A percentile compares a stretch with the other conserved stretches of the same genome.
Conservation (phyloP, 208 protist genomes). For the Naegleria lovaniensis region DNA sequence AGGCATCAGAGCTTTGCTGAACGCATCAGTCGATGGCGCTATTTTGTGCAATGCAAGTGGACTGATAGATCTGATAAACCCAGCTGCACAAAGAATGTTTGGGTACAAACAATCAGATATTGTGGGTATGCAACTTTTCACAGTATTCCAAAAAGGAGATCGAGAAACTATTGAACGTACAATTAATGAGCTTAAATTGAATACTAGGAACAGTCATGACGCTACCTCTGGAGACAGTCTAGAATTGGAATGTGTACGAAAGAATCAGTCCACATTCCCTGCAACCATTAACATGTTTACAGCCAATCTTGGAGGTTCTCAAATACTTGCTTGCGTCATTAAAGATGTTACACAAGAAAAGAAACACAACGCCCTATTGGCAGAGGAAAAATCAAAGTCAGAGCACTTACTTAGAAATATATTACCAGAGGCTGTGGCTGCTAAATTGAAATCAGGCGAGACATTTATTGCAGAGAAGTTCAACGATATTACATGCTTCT, state of each 20-base stretch:
- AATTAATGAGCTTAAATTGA: not conserved
- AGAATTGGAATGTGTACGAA: not conserved
- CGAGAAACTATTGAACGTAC: not conserved
- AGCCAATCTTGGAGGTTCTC: not conserved
- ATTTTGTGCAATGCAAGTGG: not conserved
- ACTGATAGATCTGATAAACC: not conserved
- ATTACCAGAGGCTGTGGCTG: not conserved
- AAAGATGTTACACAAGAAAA: not conserved
- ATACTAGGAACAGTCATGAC: not conserved
- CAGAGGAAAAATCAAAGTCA: not conserved
- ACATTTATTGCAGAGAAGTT: not conserved
- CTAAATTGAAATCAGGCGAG: not conserved
- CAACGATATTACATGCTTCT: not conserved
- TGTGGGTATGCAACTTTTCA: not conserved
- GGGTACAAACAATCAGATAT: not conserved
- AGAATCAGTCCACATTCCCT: not conserved
- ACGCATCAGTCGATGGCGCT: not conserved
- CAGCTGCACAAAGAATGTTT: not conserved
- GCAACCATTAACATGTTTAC: not conserved
- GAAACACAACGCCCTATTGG: not conserved
- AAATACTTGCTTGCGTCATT: not conserved
- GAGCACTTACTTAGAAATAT: not conserved
- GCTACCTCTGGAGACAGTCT: not conserved
- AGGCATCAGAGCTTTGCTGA: not conserved
- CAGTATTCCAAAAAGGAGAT: not conserved